Evolutionary conservation across 306 rosid genomes (phyloP), one percentile per base, ranked within the genome.

Genomic region (Quercus glauca): DNA sequence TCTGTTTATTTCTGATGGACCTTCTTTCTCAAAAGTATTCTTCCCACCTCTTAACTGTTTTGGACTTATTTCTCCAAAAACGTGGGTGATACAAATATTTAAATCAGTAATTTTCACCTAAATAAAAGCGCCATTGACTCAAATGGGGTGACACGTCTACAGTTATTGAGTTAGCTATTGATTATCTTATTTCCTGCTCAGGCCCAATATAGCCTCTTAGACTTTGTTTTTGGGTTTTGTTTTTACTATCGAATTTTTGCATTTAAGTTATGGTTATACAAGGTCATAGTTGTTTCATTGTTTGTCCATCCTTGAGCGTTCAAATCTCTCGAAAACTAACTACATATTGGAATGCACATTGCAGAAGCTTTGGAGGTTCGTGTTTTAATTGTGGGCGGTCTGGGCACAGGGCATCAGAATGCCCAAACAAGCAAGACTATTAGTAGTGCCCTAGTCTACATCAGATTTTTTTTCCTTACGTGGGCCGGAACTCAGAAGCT

Each of bases 361-460:
- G 64, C 94, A 92, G 99, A 86, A 51, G 81, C 74, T 93, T 93
- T 82, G 94, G 90, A 68, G 99, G 99, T 21, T 77, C 99, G 58
- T 96, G 99, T 82, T 96, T 96, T 80, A 90, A 82, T 69, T 96
- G 99, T 77, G 99, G 98, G 33, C 83, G 76, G 76, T 87, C 96
- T 12, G 99, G 99, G 76, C 99, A 96, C 85, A 86, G 94, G 51
- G 96, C 99, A 35, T 85, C 94, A 25, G 98, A 93, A 52, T 96
- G 98, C 89, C 99, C 99, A 28, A 82, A 53, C 86, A 87, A 86
- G 79, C 81, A 63, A 81, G 89, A 80, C 68, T 90, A 70, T 26
- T 88, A 83, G 85, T 63, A 31, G n/a, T 73, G 23, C 57, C 55
- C 73, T 73, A 78, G 58, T 31, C 80, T 35, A 37, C 45, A 9